Base-by-base conservation (phyloP, 768 basidiomycete genomes). In the Guyanaporus albipodus region DNA sequence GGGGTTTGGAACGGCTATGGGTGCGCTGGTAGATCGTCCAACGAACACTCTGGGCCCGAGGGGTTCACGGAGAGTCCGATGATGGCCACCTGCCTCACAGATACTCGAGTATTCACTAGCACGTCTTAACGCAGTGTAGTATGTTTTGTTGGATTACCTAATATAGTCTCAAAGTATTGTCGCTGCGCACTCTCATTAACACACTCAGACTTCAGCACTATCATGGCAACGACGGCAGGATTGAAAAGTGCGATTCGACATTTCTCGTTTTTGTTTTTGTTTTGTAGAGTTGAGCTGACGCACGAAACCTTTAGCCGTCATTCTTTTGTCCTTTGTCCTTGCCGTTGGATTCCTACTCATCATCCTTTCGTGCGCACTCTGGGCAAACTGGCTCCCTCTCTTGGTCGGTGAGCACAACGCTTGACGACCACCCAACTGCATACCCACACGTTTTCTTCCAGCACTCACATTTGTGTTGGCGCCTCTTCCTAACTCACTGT, bases 301-400 rank as follows among this genome's bases (percentile, higher is more conserved):
- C 35, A 44, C 21, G 3, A 38, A n/a, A n/a, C n/a, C 53, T 4
- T 38, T 63, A 97, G 94, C 92, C 61, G 93, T 98, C 54, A 93
- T 98, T 58, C 76, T 97, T 43, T 83, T 99, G 37, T 94, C 96
- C 2, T 97, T 99, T 70, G 91, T 97, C 43, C 85, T 99, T 40
- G 96, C 96, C 6, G 79, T 95, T 14, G 96, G 96, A n/a, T 99
- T 99, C 73, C 72, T 99, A 48, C 80, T 98, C 62, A 90, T 98
- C 61, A 99, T 99, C 66, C 83, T 99, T 19, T 91, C 91, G 2
- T 98, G 96, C 64, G 96, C 96, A 7, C 73, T 98, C 24, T 98
- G 87, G 85, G 72, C 82, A 12, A 99, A 99, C 66, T 99, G 96
- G 96, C 75, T 98, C 18, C 96, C 96, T 27, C 75, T 99, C 41